Conservation (phyloP, 768 basidiomycete genomes). For the Glaciozyma antarctica region DNA sequence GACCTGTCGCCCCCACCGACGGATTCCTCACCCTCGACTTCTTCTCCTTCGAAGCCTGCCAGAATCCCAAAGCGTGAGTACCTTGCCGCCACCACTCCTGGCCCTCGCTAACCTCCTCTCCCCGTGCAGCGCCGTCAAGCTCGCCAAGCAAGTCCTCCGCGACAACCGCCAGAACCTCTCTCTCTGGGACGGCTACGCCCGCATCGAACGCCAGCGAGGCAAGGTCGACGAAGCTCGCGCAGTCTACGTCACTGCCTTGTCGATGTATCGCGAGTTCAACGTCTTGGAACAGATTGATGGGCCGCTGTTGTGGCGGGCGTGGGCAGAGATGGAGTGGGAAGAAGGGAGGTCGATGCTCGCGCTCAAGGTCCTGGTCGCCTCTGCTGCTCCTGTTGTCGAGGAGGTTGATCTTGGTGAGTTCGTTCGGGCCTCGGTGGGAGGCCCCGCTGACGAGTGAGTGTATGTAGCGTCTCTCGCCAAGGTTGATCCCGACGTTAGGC, state of each 20-base stretch:
- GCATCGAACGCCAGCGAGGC: slow-evolving; percentile 38
- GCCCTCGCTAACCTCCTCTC: not conserved
- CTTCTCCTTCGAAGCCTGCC: slow-evolving; percentile 38
- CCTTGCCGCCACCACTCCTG: not conserved
- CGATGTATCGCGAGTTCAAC: slow-evolving; percentile 33
- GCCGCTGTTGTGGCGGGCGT: slow-evolving; percentile 38
- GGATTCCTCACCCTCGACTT: slow-evolving; percentile 36
- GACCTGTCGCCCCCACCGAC: slow-evolving; percentile 31
- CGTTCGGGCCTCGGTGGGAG: not conserved
- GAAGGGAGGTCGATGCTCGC: slow-evolving; percentile 21
- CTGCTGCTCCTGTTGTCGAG: slow-evolving; percentile 14
- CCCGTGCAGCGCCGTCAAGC: slow-evolving; percentile 38
- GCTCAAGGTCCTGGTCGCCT: slow-evolving; percentile 22
- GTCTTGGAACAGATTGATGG: slow-evolving; percentile 25
- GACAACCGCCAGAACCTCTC: slow-evolving; percentile 38
- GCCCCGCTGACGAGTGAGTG: too few relatives aligned
- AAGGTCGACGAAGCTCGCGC: slow-evolving; percentile 39
- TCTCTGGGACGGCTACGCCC: slow-evolving; percentile 43
- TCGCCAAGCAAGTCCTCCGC: slow-evolving; percentile 39
- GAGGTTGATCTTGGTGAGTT: slow-evolving; percentile 18
- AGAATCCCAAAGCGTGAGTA: slow-evolving; percentile 35
- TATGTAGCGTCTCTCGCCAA: slow-evolving; percentile 1
- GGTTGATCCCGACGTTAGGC: not conserved
- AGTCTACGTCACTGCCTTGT: slow-evolving; percentile 41
- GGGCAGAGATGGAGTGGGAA: slow-evolving; percentile 43